phyloP scores from a whole-genome alignment of 257 asterid species.

The Solanum stenotomum region DNA sequence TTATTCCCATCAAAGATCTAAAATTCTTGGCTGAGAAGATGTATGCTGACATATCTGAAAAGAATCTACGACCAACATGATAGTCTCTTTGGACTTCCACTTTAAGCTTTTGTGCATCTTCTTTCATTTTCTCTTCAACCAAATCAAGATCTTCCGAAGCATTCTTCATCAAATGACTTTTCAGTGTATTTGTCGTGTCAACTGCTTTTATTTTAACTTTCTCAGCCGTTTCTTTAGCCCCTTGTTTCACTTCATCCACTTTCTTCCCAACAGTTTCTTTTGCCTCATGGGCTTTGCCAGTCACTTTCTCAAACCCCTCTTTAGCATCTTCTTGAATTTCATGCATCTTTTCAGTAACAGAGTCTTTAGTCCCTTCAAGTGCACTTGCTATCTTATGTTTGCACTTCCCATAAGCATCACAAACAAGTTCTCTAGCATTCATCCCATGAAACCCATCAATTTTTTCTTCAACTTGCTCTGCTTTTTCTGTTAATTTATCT shows the following conservation, averaged over 20 bases:
- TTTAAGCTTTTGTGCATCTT: slow-evolving; percentile 5
- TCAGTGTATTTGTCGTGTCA: slow-evolving; percentile 3
- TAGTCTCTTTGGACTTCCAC: slow-evolving; percentile 30
- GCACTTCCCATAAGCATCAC: slow-evolving; percentile 33
- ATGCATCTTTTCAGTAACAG: slow-evolving; percentile 9
- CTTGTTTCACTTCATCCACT: slow-evolving; percentile 8
- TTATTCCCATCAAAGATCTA: slow-evolving; percentile 15
- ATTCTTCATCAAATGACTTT: neutral
- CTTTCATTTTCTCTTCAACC: neutral
- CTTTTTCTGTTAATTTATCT: slow-evolving; percentile 1
- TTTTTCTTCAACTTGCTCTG: neutral
- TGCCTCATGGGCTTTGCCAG: neutral
- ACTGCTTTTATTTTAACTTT: neutral
- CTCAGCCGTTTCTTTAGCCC: neutral
- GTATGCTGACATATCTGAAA: slow-evolving; percentile 8
- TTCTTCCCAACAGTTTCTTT: slow-evolving; percentile 11
- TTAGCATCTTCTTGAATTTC: slow-evolving; percentile 23
- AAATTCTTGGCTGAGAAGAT: slow-evolving; percentile 7
- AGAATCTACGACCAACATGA: slow-evolving; percentile 11
- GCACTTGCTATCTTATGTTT: slow-evolving; percentile 20
- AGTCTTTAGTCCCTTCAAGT: slow-evolving; percentile 13
- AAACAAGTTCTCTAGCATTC: slow-evolving; percentile 16
- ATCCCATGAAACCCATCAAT: neutral
- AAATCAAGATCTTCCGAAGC: slow-evolving; percentile 1
- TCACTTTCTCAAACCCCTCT: neutral